phyloP scores from a whole-genome alignment of 2,329 filamentous ascomycete genomes.

The Ceratocystis variospora region DNA sequence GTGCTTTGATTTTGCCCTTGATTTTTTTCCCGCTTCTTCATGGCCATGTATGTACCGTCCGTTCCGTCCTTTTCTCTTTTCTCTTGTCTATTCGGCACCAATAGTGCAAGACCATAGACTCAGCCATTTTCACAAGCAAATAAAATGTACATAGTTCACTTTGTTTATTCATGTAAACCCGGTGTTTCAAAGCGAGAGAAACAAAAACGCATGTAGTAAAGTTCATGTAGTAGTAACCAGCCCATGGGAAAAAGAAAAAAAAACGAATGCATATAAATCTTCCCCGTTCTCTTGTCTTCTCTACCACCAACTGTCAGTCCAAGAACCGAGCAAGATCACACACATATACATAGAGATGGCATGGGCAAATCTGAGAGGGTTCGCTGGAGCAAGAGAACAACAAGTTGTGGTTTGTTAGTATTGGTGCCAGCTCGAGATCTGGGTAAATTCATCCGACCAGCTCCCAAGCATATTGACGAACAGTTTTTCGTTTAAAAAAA shows the following conservation, averaged over 20 bases:
- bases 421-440: background rate
- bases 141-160: background rate
- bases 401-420: background rate
- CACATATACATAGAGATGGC: background rate
- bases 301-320: background rate
- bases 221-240: constrained; percentile 13
- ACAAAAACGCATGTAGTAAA: background rate
- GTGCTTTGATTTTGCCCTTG: background rate
- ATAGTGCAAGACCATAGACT: background rate
- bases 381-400: background rate
- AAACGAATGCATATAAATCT: constrained; percentile 2
- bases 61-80: background rate
- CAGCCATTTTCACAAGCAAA: background rate
- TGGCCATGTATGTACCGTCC: background rate
- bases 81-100: background rate
- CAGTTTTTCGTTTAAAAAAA: background rate
- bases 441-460: background rate
- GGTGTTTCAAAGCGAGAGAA: background rate
- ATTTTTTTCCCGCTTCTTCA: background rate
- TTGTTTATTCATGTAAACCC: too few relatives aligned
- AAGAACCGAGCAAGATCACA: background rate
- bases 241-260: constrained; percentile 6
- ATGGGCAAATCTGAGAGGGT: too few relatives aligned
- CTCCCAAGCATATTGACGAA: background rate
- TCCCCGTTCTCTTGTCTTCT: background rate